Conservation (phyloP, 352 stramenopile genomes). For the Phytopythium montanum region DNA sequence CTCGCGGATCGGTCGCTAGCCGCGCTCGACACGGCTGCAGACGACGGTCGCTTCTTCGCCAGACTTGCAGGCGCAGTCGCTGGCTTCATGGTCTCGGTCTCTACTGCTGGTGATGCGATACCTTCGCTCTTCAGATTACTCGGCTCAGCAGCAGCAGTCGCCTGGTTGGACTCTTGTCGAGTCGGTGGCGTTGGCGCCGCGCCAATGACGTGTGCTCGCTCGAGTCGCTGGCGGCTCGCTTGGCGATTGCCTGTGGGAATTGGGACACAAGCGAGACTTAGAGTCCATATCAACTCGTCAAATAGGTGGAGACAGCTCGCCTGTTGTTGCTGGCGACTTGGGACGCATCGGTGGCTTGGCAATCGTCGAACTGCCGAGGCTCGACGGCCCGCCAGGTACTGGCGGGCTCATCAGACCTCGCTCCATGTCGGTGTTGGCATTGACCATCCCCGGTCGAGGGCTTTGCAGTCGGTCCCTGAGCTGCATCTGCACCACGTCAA, state of each 20-base stretch:
- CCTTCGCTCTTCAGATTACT: conserved; percentile 19
- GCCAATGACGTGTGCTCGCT: conserved; percentile 20
- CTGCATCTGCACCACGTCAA: conserved; percentile 15
- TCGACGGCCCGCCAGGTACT: background rate
- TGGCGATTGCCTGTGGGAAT: conserved; percentile 16
- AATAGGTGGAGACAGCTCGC: background rate
- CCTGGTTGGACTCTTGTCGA: background rate
- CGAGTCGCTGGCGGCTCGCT: conserved; percentile 36
- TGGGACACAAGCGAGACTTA: background rate
- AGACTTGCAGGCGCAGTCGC: background rate
- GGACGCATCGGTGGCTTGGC: conserved; percentile 35
- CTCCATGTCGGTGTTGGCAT: background rate
- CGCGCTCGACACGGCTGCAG: conserved; percentile 1
- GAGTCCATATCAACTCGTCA: background rate
- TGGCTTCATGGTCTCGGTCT: background rate
- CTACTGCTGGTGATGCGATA: background rate
- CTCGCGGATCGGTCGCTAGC: background rate
- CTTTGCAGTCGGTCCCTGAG: conserved; percentile 44
- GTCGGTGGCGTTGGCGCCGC: background rate
- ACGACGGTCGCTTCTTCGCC: conserved; percentile 2
- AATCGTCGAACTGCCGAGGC: background rate
- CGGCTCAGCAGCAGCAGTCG: background rate
- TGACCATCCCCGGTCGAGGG: conserved; percentile 26
- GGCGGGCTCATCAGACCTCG: background rate
- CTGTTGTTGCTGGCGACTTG: conserved; percentile 25